Conservation (phyloP, 164 flowering plant genomes). For the Umbilicus rupestris region DNA sequence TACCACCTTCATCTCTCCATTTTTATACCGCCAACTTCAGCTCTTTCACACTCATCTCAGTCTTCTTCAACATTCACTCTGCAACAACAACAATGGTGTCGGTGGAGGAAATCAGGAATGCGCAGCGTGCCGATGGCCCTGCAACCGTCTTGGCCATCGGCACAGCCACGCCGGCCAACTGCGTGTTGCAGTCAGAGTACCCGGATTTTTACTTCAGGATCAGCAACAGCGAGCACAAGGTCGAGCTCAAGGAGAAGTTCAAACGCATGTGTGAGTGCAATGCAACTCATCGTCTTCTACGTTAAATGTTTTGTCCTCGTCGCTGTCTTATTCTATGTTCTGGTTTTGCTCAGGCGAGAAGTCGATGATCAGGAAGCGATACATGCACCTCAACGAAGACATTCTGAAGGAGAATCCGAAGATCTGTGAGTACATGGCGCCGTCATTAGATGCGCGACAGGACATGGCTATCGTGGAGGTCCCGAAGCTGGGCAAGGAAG, state of each 20-base stretch:
- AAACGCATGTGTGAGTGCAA: constrained; percentile 31
- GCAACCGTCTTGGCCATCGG: constrained; percentile 33
- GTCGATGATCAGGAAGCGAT: constrained; percentile 20
- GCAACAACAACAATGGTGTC: constrained; percentile 6
- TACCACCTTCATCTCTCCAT: background rate
- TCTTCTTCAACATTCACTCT: background rate
- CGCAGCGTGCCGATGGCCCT: constrained; percentile 25
- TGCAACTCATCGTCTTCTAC: background rate
- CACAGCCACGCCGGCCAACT: constrained; percentile 29
- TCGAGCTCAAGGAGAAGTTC: constrained; percentile 31
- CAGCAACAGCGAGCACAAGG: constrained; percentile 35
- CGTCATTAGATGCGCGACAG: constrained; percentile 21
- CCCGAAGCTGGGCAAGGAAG: constrained; percentile 24
- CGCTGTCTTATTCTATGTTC: background rate
- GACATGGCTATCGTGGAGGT: constrained; percentile 23
- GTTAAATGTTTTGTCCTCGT: too few species aligned
- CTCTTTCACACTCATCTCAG: background rate
- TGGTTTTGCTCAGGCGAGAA: constrained; percentile 17
- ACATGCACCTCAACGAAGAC: constrained; percentile 21
- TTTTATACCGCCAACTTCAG: background rate
- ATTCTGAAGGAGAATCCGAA: constrained; percentile 21
- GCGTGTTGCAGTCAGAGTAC: constrained; percentile 22
- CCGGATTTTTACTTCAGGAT: constrained; percentile 35
- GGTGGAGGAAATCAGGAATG: constrained; percentile 25
- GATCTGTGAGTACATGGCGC: constrained; percentile 19